phyloP scores from a whole-genome alignment of 1,284 basidiomycete species.

The Dichomitus squalens region DNA sequence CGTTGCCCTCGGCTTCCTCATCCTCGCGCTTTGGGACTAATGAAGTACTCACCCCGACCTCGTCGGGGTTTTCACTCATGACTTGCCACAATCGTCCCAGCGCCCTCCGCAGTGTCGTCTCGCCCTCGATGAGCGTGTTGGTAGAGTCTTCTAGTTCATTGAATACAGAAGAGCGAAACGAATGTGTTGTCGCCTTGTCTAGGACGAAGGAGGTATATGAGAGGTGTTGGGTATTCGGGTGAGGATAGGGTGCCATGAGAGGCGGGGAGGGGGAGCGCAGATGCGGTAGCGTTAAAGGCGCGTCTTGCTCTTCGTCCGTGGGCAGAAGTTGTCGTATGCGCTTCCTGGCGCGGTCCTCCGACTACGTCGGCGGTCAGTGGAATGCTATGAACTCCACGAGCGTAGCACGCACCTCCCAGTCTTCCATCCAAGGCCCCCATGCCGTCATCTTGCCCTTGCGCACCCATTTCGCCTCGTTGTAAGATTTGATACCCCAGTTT shows the following conservation, averaged over 20 bases:
- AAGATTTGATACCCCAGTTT: slow-evolving; percentile 79
- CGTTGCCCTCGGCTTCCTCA: slow-evolving; percentile 52
- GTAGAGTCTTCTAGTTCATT: slow-evolving; percentile 78
- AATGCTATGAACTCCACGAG: neutral
- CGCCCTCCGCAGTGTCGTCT: slow-evolving; percentile 68
- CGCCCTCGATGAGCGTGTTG: slow-evolving; percentile 78
- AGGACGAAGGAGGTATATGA: slow-evolving; percentile 82
- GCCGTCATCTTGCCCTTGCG: slow-evolving; percentile 74
- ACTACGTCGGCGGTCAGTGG: slow-evolving; percentile 41
- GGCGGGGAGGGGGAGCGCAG: slow-evolving; percentile 49
- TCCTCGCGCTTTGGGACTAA: slow-evolving; percentile 70
- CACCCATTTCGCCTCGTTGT: slow-evolving; percentile 72
- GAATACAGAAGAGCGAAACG: slow-evolving; percentile 75
- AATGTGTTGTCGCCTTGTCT: slow-evolving; percentile 80
- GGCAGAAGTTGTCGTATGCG: slow-evolving; percentile 69
- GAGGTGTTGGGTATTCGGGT: slow-evolving; percentile 63
- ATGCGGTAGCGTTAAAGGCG: slow-evolving; percentile 44
- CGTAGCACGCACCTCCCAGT: slow-evolving; percentile 69
- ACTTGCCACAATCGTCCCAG: slow-evolving; percentile 79
- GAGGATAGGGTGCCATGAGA: slow-evolving; percentile 63
- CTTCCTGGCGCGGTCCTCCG: slow-evolving; percentile 79
- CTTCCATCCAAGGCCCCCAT: slow-evolving; percentile 79
- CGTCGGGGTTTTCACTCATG: slow-evolving; percentile 64
- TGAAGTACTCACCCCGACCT: slow-evolving; percentile 31
- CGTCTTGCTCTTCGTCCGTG: slow-evolving; percentile 38